A percentile compares a stretch with the other conserved stretches of the same genome.
phyloP scores from a whole-genome alignment of 140 eudicot species.

The Senecio squalidus region DNA sequence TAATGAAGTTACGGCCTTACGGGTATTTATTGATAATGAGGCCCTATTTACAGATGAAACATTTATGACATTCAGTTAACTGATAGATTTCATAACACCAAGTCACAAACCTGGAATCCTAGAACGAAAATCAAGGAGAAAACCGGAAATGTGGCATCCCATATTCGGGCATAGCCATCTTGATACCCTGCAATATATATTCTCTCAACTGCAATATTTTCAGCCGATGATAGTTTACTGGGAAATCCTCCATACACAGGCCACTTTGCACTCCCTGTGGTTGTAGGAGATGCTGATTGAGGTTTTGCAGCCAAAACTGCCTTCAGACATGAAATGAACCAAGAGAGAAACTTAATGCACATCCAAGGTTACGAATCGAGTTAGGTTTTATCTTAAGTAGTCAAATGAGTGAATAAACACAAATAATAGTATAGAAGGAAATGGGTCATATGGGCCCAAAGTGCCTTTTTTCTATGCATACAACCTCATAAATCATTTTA shows the following conservation, averaged over 20 bases:
- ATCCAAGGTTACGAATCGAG: conserved; percentile 9
- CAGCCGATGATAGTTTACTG: conserved; percentile 40
- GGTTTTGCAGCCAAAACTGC: conserved; percentile 45
- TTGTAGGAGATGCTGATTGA: conserved; percentile 27
- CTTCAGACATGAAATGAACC: conserved; percentile 43
- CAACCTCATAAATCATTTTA: not conserved
- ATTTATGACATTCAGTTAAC: not conserved
- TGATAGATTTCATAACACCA: conserved; percentile 12
- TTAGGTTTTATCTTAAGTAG: not conserved
- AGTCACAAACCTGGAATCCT: conserved; percentile 64
- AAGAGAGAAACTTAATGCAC: conserved; percentile 16
- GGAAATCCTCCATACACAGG: conserved; percentile 88
- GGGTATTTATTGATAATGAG: conserved; percentile 14
- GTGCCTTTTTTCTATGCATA: not conserved
- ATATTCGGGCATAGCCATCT: conserved; percentile 80
- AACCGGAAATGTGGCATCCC: conserved; percentile 90
- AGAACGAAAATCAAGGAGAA: conserved; percentile 50
- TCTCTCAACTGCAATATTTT: conserved; percentile 47
- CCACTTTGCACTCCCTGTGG: conserved; percentile 46
- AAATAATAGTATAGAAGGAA: not conserved
- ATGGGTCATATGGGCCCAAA: not conserved
- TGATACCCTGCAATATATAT: conserved; percentile 88
- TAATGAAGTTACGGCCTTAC: conserved; percentile 16
- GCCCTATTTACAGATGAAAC: conserved; percentile 21
- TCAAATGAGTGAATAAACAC: not conserved